phyloP scores from a whole-genome alignment of 1,284 basidiomycete genomes.

The Papiliotrema terrestris region DNA sequence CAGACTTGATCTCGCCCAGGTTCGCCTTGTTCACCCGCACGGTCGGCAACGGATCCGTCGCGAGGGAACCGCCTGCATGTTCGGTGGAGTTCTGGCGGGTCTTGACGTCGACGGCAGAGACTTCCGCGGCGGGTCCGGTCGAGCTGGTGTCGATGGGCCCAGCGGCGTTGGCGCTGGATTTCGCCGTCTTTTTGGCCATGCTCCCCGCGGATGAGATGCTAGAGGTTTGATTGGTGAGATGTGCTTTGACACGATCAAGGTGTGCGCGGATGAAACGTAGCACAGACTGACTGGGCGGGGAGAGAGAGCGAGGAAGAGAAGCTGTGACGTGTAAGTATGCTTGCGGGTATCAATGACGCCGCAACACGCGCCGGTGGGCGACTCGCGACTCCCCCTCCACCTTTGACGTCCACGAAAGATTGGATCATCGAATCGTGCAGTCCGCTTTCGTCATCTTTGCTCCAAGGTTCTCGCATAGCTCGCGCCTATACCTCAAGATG shows the following conservation, averaged over 20 bases:
- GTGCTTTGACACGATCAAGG: too few species aligned
- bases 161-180: background rate
- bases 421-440: background rate
- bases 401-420: background rate
- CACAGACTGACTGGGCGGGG: too few species aligned
- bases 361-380: background rate
- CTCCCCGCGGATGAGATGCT: background rate
- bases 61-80: conserved; percentile 8
- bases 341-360: background rate
- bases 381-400: background rate
- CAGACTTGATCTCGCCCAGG: conserved; percentile 76
- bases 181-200: background rate
- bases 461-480: too few species aligned
- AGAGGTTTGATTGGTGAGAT: background rate
- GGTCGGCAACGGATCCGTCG: conserved; percentile 38
- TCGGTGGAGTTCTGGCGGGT: background rate
- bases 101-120: background rate
- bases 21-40: conserved; percentile 82
- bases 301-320: background rate
- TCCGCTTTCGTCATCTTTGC: background rate
- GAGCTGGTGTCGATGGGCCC: too few species aligned
- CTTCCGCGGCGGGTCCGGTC: too few species aligned
- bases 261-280: too few species aligned
- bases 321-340: background rate
- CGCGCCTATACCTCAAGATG: background rate